phyloP scores from a whole-genome alignment of 495 filamentous ascomycete genomes.

The Penicillium lagena region DNA sequence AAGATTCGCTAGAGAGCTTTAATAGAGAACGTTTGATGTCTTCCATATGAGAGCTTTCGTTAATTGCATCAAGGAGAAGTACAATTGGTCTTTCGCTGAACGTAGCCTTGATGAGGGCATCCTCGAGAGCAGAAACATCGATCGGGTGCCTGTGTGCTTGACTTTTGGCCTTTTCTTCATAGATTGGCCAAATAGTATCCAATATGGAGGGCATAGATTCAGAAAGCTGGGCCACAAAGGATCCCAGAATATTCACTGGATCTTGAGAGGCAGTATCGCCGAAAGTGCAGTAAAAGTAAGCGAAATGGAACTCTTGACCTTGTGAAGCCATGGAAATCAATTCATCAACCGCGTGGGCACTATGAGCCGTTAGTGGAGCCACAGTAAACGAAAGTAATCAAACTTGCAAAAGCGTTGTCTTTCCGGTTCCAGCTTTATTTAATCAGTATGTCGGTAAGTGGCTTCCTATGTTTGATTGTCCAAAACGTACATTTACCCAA shows the following conservation, averaged over 20 bases:
- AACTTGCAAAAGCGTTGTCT: constrained; percentile 17
- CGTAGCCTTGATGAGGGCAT: constrained; percentile 9
- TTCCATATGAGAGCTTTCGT: constrained; percentile 11
- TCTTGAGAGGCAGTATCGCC: constrained; percentile 12
- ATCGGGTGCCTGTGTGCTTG: constrained; percentile 10
- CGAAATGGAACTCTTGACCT: constrained; percentile 2
- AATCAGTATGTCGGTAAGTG: background rate
- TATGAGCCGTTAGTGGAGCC: background rate
- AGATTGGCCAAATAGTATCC: constrained; percentile 5
- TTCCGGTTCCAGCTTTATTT: constrained; percentile 13
- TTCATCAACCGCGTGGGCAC: constrained; percentile 15
- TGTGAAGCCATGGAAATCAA: constrained; percentile 4
- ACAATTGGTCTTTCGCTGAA: constrained; percentile 1
- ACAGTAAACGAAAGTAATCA: background rate
- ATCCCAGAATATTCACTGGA: constrained; percentile 12
- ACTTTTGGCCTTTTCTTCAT: constrained; percentile 8
- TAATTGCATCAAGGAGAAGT: constrained; percentile 13
- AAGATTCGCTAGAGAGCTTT: constrained; percentile 3
- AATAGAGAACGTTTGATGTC: constrained; percentile 8
- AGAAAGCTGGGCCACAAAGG: constrained; percentile 14
- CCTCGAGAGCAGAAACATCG: constrained; percentile 9
- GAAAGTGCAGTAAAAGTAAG: constrained; percentile 19
- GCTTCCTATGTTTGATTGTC: no score
- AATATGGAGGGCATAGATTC: constrained; percentile 6
- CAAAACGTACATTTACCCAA: constrained; percentile 16